A percentile compares a stretch with the other conserved stretches of the same genome.
Conservation (phyloP, 2,329 filamentous ascomycete genomes). For the Aspergillus oerlinghausenensis region DNA sequence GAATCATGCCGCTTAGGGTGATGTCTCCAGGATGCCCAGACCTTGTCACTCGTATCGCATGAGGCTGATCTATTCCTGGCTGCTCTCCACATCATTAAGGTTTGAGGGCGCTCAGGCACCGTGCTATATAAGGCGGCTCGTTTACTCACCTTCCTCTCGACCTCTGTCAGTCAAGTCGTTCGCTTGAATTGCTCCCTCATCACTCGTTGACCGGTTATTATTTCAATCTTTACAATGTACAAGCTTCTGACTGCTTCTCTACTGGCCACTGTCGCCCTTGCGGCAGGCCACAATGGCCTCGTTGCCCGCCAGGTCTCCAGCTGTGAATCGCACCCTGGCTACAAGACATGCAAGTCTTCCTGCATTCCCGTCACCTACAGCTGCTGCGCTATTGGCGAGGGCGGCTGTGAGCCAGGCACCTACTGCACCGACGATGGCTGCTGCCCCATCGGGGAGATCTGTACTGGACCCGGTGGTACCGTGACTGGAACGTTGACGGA, state of each 20-base stretch:
- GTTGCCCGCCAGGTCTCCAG: not conserved
- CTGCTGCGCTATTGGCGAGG: not conserved
- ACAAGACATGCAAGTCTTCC: not conserved
- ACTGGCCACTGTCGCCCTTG: not conserved
- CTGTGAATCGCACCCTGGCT: not conserved
- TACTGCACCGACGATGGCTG: slow-evolving; percentile 3
- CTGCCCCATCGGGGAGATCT: slow-evolving; percentile 5
- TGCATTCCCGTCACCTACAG: slow-evolving; percentile 4
- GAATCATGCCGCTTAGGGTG: too few species aligned
- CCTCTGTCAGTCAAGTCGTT: not conserved
- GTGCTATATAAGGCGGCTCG: too few species aligned
- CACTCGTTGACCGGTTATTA: not conserved
- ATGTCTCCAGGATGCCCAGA: too few species aligned
- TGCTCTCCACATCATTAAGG: too few species aligned
- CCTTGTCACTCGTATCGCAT: not conserved
- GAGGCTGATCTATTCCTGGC: not conserved
- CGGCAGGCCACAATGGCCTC: not conserved
- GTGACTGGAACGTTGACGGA: slow-evolving; percentile 1
- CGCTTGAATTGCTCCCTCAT: not conserved
- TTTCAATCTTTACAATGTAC: not conserved
- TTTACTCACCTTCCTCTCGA: too few species aligned
- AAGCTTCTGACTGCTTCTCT: not conserved
- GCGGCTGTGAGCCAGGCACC: slow-evolving; percentile 1
- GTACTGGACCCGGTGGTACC: not conserved
- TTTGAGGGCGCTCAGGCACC: too few species aligned